phyloP scores from a whole-genome alignment of 2,329 filamentous ascomycete species.

The Chaetomiaceae sp. region DNA sequence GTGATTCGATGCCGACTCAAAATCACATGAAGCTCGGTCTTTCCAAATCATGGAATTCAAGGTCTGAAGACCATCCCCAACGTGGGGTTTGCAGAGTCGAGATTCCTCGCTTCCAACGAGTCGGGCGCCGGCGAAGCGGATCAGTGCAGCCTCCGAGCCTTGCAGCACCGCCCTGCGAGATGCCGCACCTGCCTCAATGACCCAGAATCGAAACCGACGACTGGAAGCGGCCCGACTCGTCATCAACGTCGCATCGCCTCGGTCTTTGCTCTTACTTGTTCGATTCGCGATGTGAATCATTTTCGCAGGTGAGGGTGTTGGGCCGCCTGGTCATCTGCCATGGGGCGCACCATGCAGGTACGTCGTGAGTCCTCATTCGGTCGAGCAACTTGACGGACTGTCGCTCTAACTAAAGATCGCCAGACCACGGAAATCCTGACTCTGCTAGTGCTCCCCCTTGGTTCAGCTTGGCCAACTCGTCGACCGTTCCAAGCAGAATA shows the following conservation, averaged over 20 bases:
- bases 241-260: background rate
- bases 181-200: conserved; percentile 19
- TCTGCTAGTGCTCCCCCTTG: background rate
- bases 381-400: background rate
- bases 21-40: too few relatives aligned
- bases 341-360: conserved; percentile 27
- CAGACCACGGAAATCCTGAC: background rate
- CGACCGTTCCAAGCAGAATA: conserved; percentile 1
- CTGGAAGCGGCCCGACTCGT: conserved; percentile 10
- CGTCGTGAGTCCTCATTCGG: conserved; percentile 9
- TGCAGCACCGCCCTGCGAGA: conserved; percentile 14
- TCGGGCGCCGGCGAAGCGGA: too few relatives aligned
- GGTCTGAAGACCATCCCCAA: too few relatives aligned
- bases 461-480: conserved; percentile 1
- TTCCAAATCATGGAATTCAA: too few relatives aligned
- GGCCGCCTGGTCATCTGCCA: conserved; percentile 16
- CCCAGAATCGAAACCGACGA: background rate
- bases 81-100: too few relatives aligned
- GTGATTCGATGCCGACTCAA: too few relatives aligned
- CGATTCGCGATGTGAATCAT: conserved; percentile 13
- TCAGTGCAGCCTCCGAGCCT: too few relatives aligned
- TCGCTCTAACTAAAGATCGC: background rate
- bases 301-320: background rate
- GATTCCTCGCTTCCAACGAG: too few relatives aligned
- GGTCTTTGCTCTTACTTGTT: background rate